Evolutionary conservation across 257 asterid species (phyloP), one percentile per base, ranked within the genome.

Genomic region (Cordia subcordata): DNA sequence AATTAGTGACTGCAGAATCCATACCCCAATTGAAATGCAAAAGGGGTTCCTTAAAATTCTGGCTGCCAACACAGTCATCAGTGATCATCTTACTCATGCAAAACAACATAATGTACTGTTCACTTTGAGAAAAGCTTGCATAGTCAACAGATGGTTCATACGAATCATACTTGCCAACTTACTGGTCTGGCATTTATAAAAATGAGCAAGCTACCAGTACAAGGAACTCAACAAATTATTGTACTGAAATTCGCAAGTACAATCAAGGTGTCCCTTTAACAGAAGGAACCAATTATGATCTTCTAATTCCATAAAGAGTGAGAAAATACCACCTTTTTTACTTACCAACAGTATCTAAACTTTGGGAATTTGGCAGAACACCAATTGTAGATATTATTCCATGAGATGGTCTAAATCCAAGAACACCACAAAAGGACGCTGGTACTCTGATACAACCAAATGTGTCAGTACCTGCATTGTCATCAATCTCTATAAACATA

Each of bases 271-370:
- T 42, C 47, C 1, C 10, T 42, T 42, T 42, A 1, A 27, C 35
- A 27, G 35, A 27, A 27, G 35, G 4, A 27, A 27, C 4, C 35
- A 27, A 65, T 39, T 20, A 49, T 23, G 38, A 61, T 58, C 21
- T 13, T 16, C 32, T 59, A 55, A 39, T 12, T 17, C 19, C 53
- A n/a, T 10, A 10, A 49, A 16, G 54, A 49, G 27, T 17, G 15
- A 22, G 57, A 40, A 13, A 57, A 40, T 15, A 44, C 22, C 61
- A 39, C 40, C 38, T 52, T 40, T 39, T 27, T 42, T 52, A 50
- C 96, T 54, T 85, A 93, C 97, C 99, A 68, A 93, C 77, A 67
- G 95, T 72, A 58, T 89, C 97, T 59, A 93, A 71, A 75, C 94
- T 86, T 79, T 86, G 96, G 32, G 97, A 90, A 69, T 74, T 87